A percentile compares a stretch with the other conserved stretches of the same genome.
Evolutionary conservation across 1,139 yeast genomes (phyloP).

Genomic region (Pichia terricola): DNA sequence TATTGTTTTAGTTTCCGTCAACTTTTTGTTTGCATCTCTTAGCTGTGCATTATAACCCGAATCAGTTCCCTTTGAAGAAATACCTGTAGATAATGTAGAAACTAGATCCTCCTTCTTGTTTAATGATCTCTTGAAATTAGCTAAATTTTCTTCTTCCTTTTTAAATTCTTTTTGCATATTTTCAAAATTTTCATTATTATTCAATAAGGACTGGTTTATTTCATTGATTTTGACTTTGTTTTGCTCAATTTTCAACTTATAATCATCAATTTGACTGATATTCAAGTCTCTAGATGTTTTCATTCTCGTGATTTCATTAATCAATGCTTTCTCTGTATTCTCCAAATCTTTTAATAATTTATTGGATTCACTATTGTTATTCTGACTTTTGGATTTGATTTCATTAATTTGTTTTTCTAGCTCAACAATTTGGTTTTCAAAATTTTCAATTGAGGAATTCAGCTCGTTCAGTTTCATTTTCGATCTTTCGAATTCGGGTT

Average conservation of each 20-base stretch:
- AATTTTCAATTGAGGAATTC: conserved; percentile 1
- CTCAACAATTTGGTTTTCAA: conserved; percentile 40
- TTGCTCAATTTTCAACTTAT: conserved; percentile 9
- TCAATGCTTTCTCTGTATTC: conserved; percentile 41
- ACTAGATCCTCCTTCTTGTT: conserved; percentile 67
- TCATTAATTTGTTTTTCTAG: conserved; percentile 54
- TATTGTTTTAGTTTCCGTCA: conserved; percentile 45
- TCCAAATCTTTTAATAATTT: conserved; percentile 57
- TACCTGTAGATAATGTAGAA: conserved; percentile 81
- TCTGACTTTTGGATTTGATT: conserved; percentile 35
- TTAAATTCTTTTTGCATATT: conserved; percentile 31
- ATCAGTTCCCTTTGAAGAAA: conserved; percentile 75
- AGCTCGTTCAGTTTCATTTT: conserved; percentile 25
- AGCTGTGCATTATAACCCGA: conserved; percentile 77
- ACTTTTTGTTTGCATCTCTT: conserved; percentile 49
- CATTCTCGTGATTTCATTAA: conserved; percentile 62
- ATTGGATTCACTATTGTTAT: conserved; percentile 49
- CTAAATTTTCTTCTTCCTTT: conserved; percentile 34
- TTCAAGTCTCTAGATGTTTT: conserved; percentile 30
- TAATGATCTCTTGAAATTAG: conserved; percentile 38
- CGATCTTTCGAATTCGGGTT: conserved; percentile 29
- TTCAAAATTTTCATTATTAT: conserved; percentile 18
- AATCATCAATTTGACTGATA: too few species aligned
- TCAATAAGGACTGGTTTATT: conserved; percentile 3
- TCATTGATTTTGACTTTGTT: conserved; percentile 16